These are phyloP conservation scores for Neocallimastix lanati DNA, from an alignment of 192 early-diverging fungal species.

Conservation along the genomic window DNA sequence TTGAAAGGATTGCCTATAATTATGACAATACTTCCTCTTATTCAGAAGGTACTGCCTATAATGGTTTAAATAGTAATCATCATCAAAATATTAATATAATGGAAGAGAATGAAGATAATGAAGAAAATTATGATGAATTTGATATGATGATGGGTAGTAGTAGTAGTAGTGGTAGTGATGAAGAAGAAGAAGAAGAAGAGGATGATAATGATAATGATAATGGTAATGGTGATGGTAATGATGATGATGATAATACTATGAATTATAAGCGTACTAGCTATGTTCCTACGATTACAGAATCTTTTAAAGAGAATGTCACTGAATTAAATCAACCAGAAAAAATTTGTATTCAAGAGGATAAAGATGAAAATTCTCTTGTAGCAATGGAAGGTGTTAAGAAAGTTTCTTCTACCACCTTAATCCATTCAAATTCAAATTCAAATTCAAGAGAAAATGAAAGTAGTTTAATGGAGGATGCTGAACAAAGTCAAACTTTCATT, in stretches of 20 bases:
- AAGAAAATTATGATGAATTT: background rate
- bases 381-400: no score
- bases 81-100: background rate
- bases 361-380: no score
- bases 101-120: background rate
- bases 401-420: no score
- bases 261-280: background rate
- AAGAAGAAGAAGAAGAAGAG: background rate
- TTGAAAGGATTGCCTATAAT: background rate
- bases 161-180: background rate
- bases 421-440: no score
- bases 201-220: background rate
- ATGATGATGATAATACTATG: no score
- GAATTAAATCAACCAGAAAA: no score
- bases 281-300: no score
- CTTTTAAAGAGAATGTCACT: no score
- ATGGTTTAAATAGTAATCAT: background rate
- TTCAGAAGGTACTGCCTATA: background rate
- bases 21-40: background rate
- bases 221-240: background rate
- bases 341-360: no score
- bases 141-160: background rate
- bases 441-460: no score
- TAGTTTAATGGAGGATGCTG: no score
- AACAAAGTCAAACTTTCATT: background rate